A percentile compares a stretch with the other conserved stretches of the same genome.
phyloP scores from a whole-genome alignment of 257 asterid genomes.

The Eucommia ulmoides region DNA sequence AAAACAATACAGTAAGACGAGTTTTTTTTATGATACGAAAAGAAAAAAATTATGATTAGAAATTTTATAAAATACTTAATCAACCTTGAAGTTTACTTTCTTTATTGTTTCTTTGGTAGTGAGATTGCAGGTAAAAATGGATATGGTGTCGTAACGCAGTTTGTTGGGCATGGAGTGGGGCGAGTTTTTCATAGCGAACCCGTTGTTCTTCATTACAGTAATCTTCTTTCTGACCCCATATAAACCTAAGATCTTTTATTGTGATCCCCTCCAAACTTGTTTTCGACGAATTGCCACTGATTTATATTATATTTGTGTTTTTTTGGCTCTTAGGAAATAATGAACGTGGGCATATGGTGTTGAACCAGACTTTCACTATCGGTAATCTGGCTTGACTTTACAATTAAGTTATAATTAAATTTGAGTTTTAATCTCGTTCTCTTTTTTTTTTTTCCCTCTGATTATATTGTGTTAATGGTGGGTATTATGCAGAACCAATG shows the following conservation, averaged over 20 bases:
- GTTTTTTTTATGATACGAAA: no score
- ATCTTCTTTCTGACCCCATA: no score
- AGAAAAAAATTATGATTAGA: no score
- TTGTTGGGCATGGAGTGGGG: slow-evolving; percentile 98
- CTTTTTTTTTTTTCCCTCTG: no score
- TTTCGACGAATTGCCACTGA: not conserved
- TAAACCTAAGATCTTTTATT: no score
- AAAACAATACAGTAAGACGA: slow-evolving; percentile 73
- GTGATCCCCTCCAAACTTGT: no score
- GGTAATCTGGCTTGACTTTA: no score
- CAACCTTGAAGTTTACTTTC: no score
- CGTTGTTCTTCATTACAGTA: slow-evolving; percentile 78
- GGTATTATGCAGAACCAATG: slow-evolving; percentile 70
- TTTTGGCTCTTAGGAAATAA: slow-evolving; percentile 47
- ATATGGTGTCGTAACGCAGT: slow-evolving; percentile 84
- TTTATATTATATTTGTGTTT: not conserved
- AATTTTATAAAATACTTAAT: no score
- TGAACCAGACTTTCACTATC: slow-evolving; percentile 90
- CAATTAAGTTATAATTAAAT: no score
- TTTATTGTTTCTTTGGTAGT: slow-evolving; percentile 31
- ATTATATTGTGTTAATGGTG: not conserved
- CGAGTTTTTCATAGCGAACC: slow-evolving; percentile 87
- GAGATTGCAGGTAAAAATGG: slow-evolving; percentile 74
- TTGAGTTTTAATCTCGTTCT: no score
- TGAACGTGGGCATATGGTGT: slow-evolving; percentile 61